Base-by-base conservation (phyloP, 2,329 filamentous ascomycete genomes). In the Paraphoma sp. region DNA sequence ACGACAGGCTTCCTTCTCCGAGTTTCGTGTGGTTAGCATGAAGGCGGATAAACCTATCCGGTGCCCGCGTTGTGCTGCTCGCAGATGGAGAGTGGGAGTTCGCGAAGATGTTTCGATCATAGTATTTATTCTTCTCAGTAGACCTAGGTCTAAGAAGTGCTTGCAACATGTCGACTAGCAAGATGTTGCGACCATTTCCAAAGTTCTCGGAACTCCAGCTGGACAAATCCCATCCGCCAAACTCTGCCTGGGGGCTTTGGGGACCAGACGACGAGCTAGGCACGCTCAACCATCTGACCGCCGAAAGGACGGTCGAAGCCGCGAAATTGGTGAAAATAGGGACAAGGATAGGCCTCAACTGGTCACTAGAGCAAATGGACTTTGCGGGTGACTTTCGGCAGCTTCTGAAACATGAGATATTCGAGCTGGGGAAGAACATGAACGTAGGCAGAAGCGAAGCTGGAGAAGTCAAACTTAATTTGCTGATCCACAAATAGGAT, bases 171-270 rank as follows among this genome's bases (percentile, higher is more conserved):
- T 48, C 55, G 29, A 44, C 31, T 16, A 17, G 47, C 11, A 59
- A 57, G 38, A 58, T 57, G 56, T 57, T 60, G 10, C 72, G 43
- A 53, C 9, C 53, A n/a, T 63, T 65, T 51, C 65, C 65, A 17
- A 67, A 65, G n/a, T 68, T 68, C 51, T 57, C 62, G 14, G 65
- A 65, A 18, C 54, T 68, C 8, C 65, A 62, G 23, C 57, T 68
- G 9, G 56, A 67, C 30, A 40, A 62, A n/a, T 58, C 62, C 30
- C 56, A 68, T 44, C 63, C 65, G 46, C 62, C 63, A 42, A 52
- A 67, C 42, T 55, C 65, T 46, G 63, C 65, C 48, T 68, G 65
- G 65, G 63, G 65, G 17, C 58, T 68, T 23, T 68, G 61, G 61
- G 63, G 65, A 4, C 49, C 44, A 17, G 60, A 67, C 33, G 63